These are phyloP conservation scores for Capronia epimyces DNA, from an alignment of 2,329 filamentous ascomycete species.

Conservation along the genomic window DNA sequence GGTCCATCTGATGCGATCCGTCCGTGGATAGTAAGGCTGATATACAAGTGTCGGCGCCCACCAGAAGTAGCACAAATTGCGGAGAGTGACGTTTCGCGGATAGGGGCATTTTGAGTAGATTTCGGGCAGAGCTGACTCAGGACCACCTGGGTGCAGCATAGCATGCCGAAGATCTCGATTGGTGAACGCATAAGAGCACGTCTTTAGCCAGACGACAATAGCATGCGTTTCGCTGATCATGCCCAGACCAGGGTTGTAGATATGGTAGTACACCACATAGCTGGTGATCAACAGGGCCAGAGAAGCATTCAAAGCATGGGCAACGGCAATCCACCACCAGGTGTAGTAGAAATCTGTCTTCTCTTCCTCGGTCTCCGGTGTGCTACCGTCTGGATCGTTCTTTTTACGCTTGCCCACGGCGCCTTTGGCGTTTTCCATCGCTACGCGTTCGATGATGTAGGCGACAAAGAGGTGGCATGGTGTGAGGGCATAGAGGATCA, in stretches of 20 bases:
- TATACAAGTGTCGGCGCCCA: constrained; percentile 95
- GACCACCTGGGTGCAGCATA: constrained; percentile 69
- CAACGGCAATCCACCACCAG: constrained; percentile 74
- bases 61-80: constrained; percentile 93
- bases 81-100: constrained; percentile 80
- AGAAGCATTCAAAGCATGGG: constrained; percentile 78
- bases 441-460: constrained; percentile 79
- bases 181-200: constrained; percentile 90
- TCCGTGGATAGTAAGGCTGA: constrained; percentile 91
- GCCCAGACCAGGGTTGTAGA: constrained; percentile 89
- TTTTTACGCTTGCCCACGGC: constrained; percentile 54
- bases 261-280: constrained; percentile 79
- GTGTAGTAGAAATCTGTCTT: constrained; percentile 62
- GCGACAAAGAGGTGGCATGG: constrained; percentile 87
- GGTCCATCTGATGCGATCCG: constrained; percentile 71
- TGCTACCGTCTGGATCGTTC: constrained; percentile 49
- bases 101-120: constrained; percentile 82
- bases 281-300: constrained; percentile 75
- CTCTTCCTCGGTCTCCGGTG: constrained; percentile 55
- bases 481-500: constrained; percentile 76
- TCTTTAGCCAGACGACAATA: constrained; percentile 94
- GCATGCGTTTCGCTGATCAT: constrained; percentile 86
- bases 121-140: constrained; percentile 64
- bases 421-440: constrained; percentile 69
- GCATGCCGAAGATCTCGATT: constrained; percentile 93